These are phyloP conservation scores for Apiotrichum laibachii DNA, from an alignment of 1,284 basidiomycete species.

Conservation along the genomic window DNA sequence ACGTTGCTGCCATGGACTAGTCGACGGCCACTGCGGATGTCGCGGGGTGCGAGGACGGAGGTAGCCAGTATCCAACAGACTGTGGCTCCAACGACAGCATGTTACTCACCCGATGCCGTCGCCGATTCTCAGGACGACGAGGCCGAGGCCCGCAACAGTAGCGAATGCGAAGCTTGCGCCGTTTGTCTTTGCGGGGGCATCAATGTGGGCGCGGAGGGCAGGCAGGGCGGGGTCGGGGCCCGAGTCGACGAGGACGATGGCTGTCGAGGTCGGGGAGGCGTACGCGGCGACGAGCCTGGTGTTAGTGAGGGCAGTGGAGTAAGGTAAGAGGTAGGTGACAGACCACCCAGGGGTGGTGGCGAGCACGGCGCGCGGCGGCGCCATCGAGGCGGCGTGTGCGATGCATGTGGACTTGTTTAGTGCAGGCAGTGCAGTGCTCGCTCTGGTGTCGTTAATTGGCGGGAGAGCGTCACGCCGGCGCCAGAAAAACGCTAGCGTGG, in stretches of 20 bases:
- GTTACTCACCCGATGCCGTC: constrained; percentile 36
- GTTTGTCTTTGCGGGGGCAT: not conserved
- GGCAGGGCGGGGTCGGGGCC: constrained; percentile 30
- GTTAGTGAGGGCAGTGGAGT: not conserved
- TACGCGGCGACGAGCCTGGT: constrained; percentile 37
- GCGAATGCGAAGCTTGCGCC: constrained; percentile 18
- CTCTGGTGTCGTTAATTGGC: no score
- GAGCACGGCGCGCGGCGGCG: no score
- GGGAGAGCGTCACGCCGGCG: no score
- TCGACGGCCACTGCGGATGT: no score
- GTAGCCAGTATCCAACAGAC: not conserved
- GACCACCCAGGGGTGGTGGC: no score
- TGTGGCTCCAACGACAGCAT: not conserved
- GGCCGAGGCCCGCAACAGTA: constrained; percentile 12
- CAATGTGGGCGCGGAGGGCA: constrained; percentile 5
- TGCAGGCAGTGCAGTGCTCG: no score
- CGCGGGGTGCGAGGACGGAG: no score
- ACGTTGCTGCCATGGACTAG: no score
- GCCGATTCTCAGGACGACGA: constrained; percentile 17
- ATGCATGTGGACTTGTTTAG: no score
- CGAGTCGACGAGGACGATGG: constrained; percentile 23
- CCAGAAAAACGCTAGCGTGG: no score
- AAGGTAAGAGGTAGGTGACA: not conserved
- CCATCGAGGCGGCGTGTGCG: no score
- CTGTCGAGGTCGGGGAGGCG: constrained; percentile 14